These are phyloP conservation scores for Boechera retrofracta DNA, from an alignment of 345 rosid species.

Conservation along the genomic window DNA sequence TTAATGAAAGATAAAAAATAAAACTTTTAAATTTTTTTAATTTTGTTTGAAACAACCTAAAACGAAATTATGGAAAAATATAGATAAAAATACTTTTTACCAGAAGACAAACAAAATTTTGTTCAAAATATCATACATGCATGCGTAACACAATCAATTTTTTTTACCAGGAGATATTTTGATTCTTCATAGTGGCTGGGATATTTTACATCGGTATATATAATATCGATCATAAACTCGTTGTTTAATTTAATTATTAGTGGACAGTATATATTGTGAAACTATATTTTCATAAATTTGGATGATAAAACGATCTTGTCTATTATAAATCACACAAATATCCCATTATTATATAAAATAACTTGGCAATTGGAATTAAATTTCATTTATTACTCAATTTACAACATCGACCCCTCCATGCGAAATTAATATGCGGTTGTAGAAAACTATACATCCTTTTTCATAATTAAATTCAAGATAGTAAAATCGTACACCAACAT, in stretches of 20 bases:
- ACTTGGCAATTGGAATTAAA: slow-evolving; percentile 34
- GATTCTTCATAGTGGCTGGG: slow-evolving; percentile 2
- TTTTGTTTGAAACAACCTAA: too few relatives aligned
- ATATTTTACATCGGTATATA: background rate
- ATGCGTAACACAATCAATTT: background rate
- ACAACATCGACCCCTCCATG: slow-evolving; percentile 45
- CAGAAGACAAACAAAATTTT: too few relatives aligned
- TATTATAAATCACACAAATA: slow-evolving; percentile 23
- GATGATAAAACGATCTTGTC: slow-evolving; percentile 31
- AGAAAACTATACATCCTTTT: slow-evolving; percentile 29
- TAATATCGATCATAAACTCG: background rate
- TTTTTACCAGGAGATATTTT: slow-evolving; percentile 2
- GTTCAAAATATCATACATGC: background rate
- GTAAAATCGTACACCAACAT: background rate
- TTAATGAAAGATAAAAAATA: too few relatives aligned
- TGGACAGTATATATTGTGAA: slow-evolving; percentile 8
- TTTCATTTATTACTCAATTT: slow-evolving; percentile 43
- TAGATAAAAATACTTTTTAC: too few relatives aligned
- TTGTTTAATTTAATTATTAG: background rate
- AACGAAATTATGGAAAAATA: too few relatives aligned
- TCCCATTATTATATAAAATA: slow-evolving; percentile 32
- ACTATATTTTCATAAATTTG: slow-evolving; percentile 14
- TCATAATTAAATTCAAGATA: background rate
- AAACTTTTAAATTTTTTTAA: too few relatives aligned
- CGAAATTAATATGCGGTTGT: slow-evolving; percentile 33